Evolutionary conservation across 495 filamentous ascomycete species (phyloP).

Genomic region (Penicillium arizonense): DNA sequence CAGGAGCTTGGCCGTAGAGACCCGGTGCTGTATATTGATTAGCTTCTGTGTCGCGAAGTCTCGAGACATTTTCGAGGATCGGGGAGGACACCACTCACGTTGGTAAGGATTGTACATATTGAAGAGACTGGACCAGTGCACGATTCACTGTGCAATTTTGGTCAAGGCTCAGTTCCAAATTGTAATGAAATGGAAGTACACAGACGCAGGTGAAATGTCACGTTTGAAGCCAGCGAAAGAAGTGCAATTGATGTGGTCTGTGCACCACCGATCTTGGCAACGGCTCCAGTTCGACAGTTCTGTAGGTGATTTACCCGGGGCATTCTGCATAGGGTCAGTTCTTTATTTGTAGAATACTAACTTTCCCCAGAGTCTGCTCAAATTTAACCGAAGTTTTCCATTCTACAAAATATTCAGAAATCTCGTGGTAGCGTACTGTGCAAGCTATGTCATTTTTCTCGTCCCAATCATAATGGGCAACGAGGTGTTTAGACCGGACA

Average conservation of each 20-base stretch:
- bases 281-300: not conserved
- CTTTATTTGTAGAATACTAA: too few relatives aligned
- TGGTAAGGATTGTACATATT: slow-evolving; percentile 80
- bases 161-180: slow-evolving; percentile 5
- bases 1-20: slow-evolving; percentile 69
- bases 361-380: too few relatives aligned
- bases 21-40: slow-evolving; percentile 38
- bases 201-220: too few relatives aligned
- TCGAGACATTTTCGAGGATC: not conserved
- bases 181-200: not conserved
- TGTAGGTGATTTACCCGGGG: not conserved
- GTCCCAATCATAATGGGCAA: too few relatives aligned
- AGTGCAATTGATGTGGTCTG: slow-evolving; percentile 13
- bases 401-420: too few relatives aligned
- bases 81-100: slow-evolving; percentile 49
- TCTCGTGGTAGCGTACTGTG: too few relatives aligned
- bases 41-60: slow-evolving; percentile 3
- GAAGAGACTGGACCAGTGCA: not conserved
- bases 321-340: too few relatives aligned
- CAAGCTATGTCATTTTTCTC: too few relatives aligned
- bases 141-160: not conserved
- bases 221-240: too few relatives aligned
- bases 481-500: too few relatives aligned
- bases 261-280: slow-evolving; percentile 17
- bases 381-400: too few relatives aligned